Evolutionary conservation across 179 eudicot genomes (phyloP), one percentile per base, ranked within the genome.

Genomic region (Spinacia oleracea): DNA sequence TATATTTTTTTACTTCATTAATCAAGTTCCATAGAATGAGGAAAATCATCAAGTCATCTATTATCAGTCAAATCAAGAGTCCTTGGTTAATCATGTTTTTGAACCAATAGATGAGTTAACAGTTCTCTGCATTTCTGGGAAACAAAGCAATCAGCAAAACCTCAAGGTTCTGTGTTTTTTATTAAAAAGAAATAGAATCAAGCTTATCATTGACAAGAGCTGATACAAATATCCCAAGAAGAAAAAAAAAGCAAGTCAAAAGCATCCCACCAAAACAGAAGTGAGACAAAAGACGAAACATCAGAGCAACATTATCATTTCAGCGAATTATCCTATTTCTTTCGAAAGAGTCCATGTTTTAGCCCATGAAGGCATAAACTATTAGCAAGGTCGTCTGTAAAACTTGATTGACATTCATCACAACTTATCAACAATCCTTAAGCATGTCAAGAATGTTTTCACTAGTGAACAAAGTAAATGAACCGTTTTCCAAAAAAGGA

Each of bases 301-400:
- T 25, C 56, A 45, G 25, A 1, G n/a, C 35, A 45, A 12, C 56
- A 70, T 45, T 46, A 31, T 11, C n/a, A 46, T 15, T 16, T 48
- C 32, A 25, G 1, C 65, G 4, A 23, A 35, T 38, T 14, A 56
- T n/a, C 67, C 34, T 14, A 38, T 5, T 16, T 6, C 31, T 31
- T 21, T 14, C 20, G 8, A 6, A 72, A 72, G 29, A 15, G 6
- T 72, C 15, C 27, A 72, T 40, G n/a, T 35, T 11, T 20, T 18
- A 60, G 27, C 70, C 25, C 70, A 75, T 25, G 34, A 31, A n/a
- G n/a, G n/a, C n/a, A n/a, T n/a, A n/a, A n/a, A 75, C n/a, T 20
- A 14, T 56, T 45, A 25, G 38, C 38, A 60, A 55, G 38, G 46
- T 25, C 29, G 43, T 31, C 27, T 29, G 21, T 32, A 18, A 29